Evolutionary conservation across 106 monocot species (phyloP).

Genomic region (Posidonia australis): DNA sequence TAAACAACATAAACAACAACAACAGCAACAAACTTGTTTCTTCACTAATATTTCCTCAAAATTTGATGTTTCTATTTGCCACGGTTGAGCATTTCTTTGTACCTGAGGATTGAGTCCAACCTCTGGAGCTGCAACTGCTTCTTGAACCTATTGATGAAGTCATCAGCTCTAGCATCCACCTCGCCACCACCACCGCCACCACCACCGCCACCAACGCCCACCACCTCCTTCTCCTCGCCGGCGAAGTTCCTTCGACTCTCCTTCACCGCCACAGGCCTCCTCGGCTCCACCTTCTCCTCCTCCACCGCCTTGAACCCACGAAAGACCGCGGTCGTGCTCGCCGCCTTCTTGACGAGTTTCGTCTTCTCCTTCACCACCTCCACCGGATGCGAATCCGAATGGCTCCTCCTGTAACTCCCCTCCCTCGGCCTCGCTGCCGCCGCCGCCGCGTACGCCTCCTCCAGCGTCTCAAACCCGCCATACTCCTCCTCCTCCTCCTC

Average conservation of each 20-base stretch:
- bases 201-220: not conserved
- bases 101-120: conserved; percentile 50
- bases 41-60: too few species aligned
- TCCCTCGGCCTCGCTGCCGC: not conserved
- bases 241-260: not conserved
- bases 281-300: not conserved
- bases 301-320: not conserved
- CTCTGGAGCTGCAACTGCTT: conserved; percentile 76
- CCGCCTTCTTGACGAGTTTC: conserved; percentile 10
- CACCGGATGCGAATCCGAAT: conserved; percentile 19
- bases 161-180: conserved; percentile 68
- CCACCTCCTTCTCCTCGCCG: conserved; percentile 8
- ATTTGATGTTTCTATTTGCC: conserved; percentile 7
- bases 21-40: too few species aligned
- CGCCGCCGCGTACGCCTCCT: not conserved
- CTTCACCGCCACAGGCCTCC: not conserved
- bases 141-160: conserved; percentile 73
- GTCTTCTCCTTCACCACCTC: not conserved
- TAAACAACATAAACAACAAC: too few species aligned
- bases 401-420: conserved; percentile 8
- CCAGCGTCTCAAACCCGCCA: not conserved
- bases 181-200: conserved; percentile 1
- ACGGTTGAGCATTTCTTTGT: conserved; percentile 46
- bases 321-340: conserved; percentile 8
- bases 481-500: not conserved